Evolutionary conservation across 2,329 filamentous ascomycete species (phyloP).

Genomic region (Nigrograna mackinnonii): DNA sequence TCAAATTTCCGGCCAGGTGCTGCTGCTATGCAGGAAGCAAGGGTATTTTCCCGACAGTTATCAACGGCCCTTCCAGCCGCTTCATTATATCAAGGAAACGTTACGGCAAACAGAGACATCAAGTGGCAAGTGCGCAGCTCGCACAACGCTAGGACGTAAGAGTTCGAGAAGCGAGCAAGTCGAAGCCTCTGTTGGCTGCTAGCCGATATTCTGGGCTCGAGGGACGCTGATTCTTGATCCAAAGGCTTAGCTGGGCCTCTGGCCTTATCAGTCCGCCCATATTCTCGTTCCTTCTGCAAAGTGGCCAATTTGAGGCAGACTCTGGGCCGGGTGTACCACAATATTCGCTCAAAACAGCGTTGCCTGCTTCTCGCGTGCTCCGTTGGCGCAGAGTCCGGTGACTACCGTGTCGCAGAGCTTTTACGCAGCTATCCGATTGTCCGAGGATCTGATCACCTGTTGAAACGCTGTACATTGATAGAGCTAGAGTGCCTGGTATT

Average conservation of each 20-base stretch:
- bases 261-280: no score
- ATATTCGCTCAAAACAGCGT: conserved; percentile 23
- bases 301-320: no score
- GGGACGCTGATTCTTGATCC: no score
- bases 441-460: conserved; percentile 15
- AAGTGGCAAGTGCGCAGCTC: conserved; percentile 10
- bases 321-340: conserved; percentile 30
- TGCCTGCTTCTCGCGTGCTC: conserved; percentile 31
- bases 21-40: conserved; percentile 32
- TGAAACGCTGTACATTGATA: conserved; percentile 20
- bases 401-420: conserved; percentile 26
- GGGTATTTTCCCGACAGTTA: conserved; percentile 17
- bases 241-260: no score
- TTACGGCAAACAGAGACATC: conserved; percentile 21
- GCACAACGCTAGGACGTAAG: conserved; percentile 7
- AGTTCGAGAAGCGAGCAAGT: neutral
- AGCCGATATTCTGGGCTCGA: no score
- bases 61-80: conserved; percentile 12
- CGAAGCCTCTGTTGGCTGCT: no score
- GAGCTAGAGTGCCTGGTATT: conserved; percentile 2
- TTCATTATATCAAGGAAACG: conserved; percentile 12
- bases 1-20: conserved; percentile 15
- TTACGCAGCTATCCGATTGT: conserved; percentile 24
- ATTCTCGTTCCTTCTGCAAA: no score
- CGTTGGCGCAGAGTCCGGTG: conserved; percentile 27